Base-by-base conservation (phyloP, 83 land plant species). In the Thuja plicata region DNA sequence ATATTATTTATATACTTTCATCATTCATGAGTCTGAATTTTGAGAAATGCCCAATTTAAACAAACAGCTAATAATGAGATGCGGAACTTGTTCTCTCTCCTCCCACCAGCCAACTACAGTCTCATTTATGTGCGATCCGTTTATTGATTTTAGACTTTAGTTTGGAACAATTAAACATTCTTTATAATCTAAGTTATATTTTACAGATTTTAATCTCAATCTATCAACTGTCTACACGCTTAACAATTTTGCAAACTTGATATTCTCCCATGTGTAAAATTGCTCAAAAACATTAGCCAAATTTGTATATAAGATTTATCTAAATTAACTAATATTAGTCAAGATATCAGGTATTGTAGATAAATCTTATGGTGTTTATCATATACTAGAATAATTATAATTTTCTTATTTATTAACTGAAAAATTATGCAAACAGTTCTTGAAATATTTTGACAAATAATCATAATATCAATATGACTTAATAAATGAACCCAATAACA, bases 131-230 rank as follows among this genome's bases (percentile, higher is more conserved):
- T 24, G 73, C n/a, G 8, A 24, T 27, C 30, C 27, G 30, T 66
- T 66, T 66, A 66, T 66, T 66, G 32, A 8, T 66, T 66, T 66
- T 66, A 66, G 73, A 27, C 24, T 66, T 66, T 66, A 66, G 30
- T 66, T 24, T 66, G 73, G 73, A 24, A 10, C 32, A 66, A 27
- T 27, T 66, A 1, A 66, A 27, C 8, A 66, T 66, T 27, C 24
- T 21, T 62, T 62, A 62, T 27, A 34, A 86, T 34, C 37, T 86
- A 55, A 32, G 37, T 86, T 86, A 43, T 50, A 66, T 86, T 86
- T 8, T 3, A 86, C 38, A 48, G 24, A 24, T 66, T 66, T 66
- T 66, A 27, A 66, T 19, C 30, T 66, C 8, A 66, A 24, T 66
- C 2, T 66, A 27, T 8, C 73, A 66, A 66, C n/a, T 66, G 30